phyloP scores from a whole-genome alignment of 176 grass and related monocot genomes.

The Otatea glauca region DNA sequence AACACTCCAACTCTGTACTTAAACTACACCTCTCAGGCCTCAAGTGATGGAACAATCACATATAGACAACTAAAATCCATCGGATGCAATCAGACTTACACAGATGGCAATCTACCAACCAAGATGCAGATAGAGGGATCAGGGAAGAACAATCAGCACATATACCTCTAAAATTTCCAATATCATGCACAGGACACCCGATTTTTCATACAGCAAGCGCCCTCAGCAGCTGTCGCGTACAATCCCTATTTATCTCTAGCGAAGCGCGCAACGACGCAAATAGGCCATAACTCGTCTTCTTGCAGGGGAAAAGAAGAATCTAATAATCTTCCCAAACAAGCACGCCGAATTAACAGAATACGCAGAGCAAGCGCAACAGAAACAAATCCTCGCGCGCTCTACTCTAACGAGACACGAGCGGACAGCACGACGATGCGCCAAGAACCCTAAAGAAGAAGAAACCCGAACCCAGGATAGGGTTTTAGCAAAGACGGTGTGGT shows the following conservation, averaged over 20 bases:
- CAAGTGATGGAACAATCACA: not conserved
- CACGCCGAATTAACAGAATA: not conserved
- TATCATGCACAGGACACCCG: not conserved
- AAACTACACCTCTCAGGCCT: not conserved
- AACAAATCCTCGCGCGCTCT: not conserved
- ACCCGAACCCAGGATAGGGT: not conserved
- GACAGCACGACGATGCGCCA: not conserved
- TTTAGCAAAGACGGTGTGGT: not conserved
- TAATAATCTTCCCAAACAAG: not conserved
- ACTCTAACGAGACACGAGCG: not conserved
- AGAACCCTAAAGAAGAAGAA: not conserved
- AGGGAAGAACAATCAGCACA: not conserved
- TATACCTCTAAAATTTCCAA: slow-evolving; percentile 4
- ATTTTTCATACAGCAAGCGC: not conserved
- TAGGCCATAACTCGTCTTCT: not conserved
- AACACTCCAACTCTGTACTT: not conserved
- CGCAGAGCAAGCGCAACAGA: not conserved
- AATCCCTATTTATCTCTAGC: not conserved
- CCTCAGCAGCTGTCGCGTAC: not conserved
- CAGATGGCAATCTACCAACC: not conserved
- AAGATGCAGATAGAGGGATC: not conserved
- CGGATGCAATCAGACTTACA: not conserved
- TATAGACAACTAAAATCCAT: not conserved
- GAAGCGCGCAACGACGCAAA: not conserved
- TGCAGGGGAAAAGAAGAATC: not conserved